Evolutionary conservation across 2,329 filamentous ascomycete species (phyloP), one percentile per base, ranked within the genome.

Genomic region (Aspergillus chevalieri): DNA sequence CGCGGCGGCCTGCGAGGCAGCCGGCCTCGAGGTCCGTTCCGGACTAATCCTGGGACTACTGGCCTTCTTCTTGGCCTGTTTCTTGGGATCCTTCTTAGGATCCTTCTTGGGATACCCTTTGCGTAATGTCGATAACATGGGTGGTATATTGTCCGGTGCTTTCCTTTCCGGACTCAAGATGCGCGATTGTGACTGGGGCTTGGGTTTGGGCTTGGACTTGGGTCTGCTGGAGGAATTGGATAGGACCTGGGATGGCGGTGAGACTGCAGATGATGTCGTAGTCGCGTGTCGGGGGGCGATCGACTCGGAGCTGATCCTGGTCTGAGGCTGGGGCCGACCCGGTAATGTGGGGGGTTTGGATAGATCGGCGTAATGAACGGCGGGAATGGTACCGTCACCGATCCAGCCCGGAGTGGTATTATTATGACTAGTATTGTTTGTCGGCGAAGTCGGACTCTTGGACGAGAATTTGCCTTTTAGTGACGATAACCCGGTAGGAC

Each of bases 381-480:
- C 86, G 43, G 88, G 89, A 54, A 95, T 85, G 1, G 88, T 93
- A 10, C 89, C 87, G 55, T 85, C 79, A 38, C 88, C 90, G 60
- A 95, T 86, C 76, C 82, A 91, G 3, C 81, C 83, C 9, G 69
- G 65, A 8, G 66, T 62, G 43, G 15, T 8, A 22, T 12, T 41
- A 41, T 41, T 2, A 22, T 19, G 10, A 21, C 17, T 41, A 41
- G 17, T 15, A 41, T 10, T 22, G 8, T 19, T 22, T 3, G 56
- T 59, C 47, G 55, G 59, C 36, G 65, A 56, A n/a, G 56, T 43
- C 3, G 50, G 38, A 12, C 5, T 33, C 10, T 24, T 60, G n/a
- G 51, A 43, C 19, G 54, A 46, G 14, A 57, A 61, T 47, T 62
- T 70, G 28, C 61, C 63, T 53, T 69, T 55, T 41, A 53, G 26